Base-by-base conservation (phyloP, 148 eudicot species). In the Spergularia bocconei region DNA sequence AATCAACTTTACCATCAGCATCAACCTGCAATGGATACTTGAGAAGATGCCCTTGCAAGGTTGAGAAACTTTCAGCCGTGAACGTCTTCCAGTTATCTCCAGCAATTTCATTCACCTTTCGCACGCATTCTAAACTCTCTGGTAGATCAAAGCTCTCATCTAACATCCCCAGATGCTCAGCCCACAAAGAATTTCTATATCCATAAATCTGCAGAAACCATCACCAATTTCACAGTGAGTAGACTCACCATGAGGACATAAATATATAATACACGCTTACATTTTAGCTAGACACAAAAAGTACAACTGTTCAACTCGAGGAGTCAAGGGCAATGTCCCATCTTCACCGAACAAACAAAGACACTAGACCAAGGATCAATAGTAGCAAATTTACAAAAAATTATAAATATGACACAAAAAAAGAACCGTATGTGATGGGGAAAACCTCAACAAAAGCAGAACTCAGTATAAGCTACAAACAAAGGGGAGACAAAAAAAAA, bases 171-270 rank as follows among this genome's bases (percentile, higher is more conserved):
- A 87, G 86, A 64, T 87, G 88, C 82, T 86, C 93, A 15, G 89
- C 89, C 93, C 93, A 89, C 67, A 89, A 77, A 39, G 93, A 89
- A 65, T 71, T 82, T 81, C 93, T 85, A 69, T 87, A 85, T 23
- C 93, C 93, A 58, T 89, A 89, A 12, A 89, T 75, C 93, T 89
- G 86, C 82, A 78, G 8, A 25, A 51, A 73, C 36, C 36, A 29
- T 29, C 12, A 73, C 51, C 29, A 38, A 51, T 25, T 72, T 71
- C 33, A 72, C 16, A 13, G 7, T 56, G n/a, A 73, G 59, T 29
- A 58, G 13, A 54, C 11, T 20, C n/a, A 38, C 41, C 48, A 63
- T 38, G 38, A 21, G 8, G n/a, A 6, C 51, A 16, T n/a, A n/a
- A n/a, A n/a, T n/a, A n/a, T 15, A 39, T 29, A 36, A 65, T n/a